Evolutionary conservation across 2,329 filamentous ascomycete species (phyloP).

Genomic region (Akanthomyces dipterigenus): DNA sequence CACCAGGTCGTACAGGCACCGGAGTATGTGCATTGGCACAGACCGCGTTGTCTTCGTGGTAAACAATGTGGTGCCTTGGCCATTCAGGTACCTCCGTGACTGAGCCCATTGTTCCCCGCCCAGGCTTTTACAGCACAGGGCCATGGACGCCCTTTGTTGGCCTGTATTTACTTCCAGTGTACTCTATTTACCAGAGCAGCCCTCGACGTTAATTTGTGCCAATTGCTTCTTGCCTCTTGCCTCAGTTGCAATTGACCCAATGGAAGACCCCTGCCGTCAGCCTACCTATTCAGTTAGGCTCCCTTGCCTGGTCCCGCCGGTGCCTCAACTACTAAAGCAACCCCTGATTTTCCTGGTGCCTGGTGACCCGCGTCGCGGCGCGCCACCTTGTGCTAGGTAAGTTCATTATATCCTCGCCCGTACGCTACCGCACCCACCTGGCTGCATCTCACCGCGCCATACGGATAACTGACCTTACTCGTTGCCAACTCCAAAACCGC

Average conservation of each 20-base stretch:
- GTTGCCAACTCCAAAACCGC: slow-evolving; percentile 9
- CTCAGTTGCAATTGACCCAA: neutral
- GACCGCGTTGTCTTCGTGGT: too few species aligned
- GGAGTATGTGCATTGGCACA: too few species aligned
- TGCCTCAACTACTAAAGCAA: slow-evolving; percentile 9
- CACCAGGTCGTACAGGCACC: neutral
- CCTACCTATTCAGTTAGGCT: neutral
- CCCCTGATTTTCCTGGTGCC: slow-evolving; percentile 3
- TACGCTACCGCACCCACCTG: neutral
- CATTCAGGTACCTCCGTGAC: neutral
- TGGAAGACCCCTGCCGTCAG: slow-evolving; percentile 4
- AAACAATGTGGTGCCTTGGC: neutral
- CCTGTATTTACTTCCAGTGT: too few species aligned
- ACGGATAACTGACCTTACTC: neutral
- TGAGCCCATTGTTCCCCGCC: neutral
- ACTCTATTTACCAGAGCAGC: neutral
- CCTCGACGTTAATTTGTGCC: slow-evolving; percentile 6
- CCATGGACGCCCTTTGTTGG: too few species aligned
- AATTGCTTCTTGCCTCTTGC: too few species aligned
- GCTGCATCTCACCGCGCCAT: slow-evolving; percentile 4
- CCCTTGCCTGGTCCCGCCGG: neutral
- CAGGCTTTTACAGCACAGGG: neutral
- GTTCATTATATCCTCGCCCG: neutral
- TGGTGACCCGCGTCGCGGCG: slow-evolving; percentile 5
- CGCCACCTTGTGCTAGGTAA: neutral